phyloP scores from a whole-genome alignment of 495 filamentous ascomycete species.

The Sporormia fimetaria region DNA sequence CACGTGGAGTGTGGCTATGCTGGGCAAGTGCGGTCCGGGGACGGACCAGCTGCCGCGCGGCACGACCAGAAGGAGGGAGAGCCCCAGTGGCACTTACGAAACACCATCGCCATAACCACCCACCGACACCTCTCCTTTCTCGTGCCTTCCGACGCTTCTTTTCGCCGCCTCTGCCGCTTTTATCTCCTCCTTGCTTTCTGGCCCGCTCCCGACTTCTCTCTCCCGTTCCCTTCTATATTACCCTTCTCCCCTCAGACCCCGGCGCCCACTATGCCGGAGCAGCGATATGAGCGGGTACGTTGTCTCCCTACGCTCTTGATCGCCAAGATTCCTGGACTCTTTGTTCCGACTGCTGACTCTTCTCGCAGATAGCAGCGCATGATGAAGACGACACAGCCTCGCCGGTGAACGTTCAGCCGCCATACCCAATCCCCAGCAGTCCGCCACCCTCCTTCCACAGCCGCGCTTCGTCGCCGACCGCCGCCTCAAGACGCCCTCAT shows the following conservation, averaged over 20 bases:
- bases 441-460: conserved; percentile 93
- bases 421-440: conserved; percentile 55
- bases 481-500: conserved; percentile 38
- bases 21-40: background rate
- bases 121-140: background rate
- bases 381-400: conserved; percentile 38
- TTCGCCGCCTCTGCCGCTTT: background rate
- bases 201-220: conserved; percentile 16
- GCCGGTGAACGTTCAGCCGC: conserved; percentile 30
- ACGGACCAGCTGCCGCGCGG: background rate
- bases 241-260: background rate
- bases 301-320: background rate
- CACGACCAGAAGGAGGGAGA: background rate
- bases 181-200: background rate
- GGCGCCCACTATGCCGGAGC: conserved; percentile 55
- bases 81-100: conserved; percentile 11
- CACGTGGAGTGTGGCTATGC: conserved; percentile 10
- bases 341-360: background rate
- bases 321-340: conserved; percentile 7
- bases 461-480: conserved; percentile 58
- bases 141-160: background rate
- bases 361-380: conserved; percentile 31
- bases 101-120: conserved; percentile 12
- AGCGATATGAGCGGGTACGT: conserved; percentile 78
- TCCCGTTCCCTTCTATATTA: conserved; percentile 14